Percentiles rank a stretch among this genome's conserved stretches.
Conservation (phyloP, 2,329 filamentous ascomycete species). For the Dryadomyces sulphureus region DNA sequence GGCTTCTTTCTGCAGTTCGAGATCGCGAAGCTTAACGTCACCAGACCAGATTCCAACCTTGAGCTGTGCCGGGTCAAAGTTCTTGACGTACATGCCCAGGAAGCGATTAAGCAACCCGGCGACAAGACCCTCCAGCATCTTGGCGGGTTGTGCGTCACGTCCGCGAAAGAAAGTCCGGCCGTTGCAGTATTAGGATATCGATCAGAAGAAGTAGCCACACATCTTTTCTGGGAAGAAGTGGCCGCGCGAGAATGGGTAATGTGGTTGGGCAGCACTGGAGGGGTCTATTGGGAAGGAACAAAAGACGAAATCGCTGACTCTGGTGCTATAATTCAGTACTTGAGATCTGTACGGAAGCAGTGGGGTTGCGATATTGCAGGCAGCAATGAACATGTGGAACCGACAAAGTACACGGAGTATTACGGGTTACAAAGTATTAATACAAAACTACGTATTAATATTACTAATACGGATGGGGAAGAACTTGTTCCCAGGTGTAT, state of each 20-base stretch:
- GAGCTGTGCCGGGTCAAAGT: conserved; percentile 94
- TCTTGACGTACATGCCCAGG: conserved; percentile 99
- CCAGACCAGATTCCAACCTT: conserved; percentile 99
- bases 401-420: too few species aligned
- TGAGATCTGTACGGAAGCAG: not conserved
- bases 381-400: too few species aligned
- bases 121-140: conserved; percentile 93
- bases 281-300: not conserved
- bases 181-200: not conserved
- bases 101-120: conserved; percentile 97
- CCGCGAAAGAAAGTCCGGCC: not conserved
- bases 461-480: too few species aligned
- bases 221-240: not conserved
- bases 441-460: too few species aligned
- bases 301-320: not conserved
- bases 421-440: too few species aligned
- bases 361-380: too few species aligned
- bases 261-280: not conserved
- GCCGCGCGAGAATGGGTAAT: not conserved
- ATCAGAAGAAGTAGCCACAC: not conserved
- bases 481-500: too few species aligned
- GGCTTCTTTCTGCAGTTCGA: conserved; percentile 86
- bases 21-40: conserved; percentile 85
- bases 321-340: not conserved
- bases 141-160: conserved; percentile 23